Conservation (phyloP, 2,329 filamentous ascomycete species). For the Fusarium miscanthi region DNA sequence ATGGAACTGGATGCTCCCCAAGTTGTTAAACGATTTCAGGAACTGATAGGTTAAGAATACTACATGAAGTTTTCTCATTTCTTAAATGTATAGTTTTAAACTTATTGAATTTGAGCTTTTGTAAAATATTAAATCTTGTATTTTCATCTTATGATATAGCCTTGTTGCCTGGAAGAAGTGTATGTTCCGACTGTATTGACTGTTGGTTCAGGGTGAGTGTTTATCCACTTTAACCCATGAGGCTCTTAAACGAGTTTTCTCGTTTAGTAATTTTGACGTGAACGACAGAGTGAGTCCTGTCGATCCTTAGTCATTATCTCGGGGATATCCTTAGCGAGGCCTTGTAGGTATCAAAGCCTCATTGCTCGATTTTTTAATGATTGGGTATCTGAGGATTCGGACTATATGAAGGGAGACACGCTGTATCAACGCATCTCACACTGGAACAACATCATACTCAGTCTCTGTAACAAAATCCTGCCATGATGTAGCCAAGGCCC, state of each 20-base stretch:
- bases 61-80: fast-evolving
- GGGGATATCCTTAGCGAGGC: fast-evolving
- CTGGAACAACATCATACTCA: background rate
- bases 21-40: background rate
- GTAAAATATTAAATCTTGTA: too few species aligned
- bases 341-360: fast-evolving
- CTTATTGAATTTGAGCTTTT: too few species aligned
- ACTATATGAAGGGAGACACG: fast-evolving
- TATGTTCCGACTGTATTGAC: too few species aligned
- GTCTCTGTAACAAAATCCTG: background rate
- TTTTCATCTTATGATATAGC: too few species aligned
- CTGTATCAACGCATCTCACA: fast-evolving
- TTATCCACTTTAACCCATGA: fast-evolving
- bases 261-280: background rate
- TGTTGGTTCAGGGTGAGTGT: background rate
- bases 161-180: too few species aligned
- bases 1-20: fast-evolving
- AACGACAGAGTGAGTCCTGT: background rate
- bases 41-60: background rate
- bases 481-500: background rate
- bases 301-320: fast-evolving
- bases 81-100: too few species aligned
- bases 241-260: background rate
- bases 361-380: fast-evolving
- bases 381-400: fast-evolving